These are phyloP conservation scores for Gardenia jasminoides DNA, from an alignment of 257 asterid species.

Conservation along the genomic window DNA sequence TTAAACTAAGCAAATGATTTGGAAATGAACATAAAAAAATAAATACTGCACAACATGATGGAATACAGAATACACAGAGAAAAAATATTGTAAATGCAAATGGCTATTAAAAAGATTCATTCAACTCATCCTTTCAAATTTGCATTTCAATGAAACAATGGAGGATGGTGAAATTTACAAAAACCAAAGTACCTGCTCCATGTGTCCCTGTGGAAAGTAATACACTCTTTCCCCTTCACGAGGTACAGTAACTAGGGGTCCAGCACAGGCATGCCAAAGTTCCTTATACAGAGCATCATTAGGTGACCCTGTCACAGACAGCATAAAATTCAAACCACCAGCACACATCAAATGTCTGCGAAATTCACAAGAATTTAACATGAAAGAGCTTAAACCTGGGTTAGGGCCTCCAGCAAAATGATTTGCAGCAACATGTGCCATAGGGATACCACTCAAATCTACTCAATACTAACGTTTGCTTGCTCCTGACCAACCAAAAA, in stretches of 20 bases:
- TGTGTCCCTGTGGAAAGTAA: constrained; percentile 97
- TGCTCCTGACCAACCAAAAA: constrained; percentile 23
- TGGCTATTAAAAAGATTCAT: background rate
- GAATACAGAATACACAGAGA: background rate
- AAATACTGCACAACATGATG: background rate
- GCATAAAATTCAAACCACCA: constrained; percentile 1
- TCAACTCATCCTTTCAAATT: background rate
- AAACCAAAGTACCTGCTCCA: constrained; percentile 77
- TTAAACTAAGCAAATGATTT: background rate
- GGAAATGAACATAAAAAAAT: background rate
- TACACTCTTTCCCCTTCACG: constrained; percentile 85
- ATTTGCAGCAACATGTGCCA: constrained; percentile 58
- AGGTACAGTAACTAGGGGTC: constrained; percentile 90
- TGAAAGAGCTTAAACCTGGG: constrained; percentile 48
- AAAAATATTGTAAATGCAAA: background rate
- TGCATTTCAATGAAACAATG: background rate
- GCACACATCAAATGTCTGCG: background rate
- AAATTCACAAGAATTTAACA: background rate
- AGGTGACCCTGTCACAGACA: constrained; percentile 45
- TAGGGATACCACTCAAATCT: constrained; percentile 35
- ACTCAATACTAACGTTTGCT: constrained; percentile 16
- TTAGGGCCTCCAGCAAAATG: constrained; percentile 54
- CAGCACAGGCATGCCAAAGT: constrained; percentile 99
- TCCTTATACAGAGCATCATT: constrained; percentile 75
- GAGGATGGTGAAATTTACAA: constrained; percentile 6